These are phyloP conservation scores for Penicillium ucsense DNA, from an alignment of 495 filamentous ascomycete species.

Conservation along the genomic window DNA sequence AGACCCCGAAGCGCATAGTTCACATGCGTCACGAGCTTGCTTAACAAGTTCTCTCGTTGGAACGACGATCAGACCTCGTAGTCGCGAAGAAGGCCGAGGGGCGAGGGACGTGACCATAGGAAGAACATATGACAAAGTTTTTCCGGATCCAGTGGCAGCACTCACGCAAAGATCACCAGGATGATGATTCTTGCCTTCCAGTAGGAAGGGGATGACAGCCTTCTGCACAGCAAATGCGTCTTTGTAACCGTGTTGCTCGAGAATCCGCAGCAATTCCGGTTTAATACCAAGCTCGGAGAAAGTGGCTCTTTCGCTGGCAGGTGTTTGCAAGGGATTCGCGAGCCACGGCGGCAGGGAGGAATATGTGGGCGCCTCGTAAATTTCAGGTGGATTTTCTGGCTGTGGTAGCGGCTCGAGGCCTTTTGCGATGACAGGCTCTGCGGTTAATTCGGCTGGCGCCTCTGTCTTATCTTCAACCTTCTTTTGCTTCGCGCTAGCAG, in stretches of 20 bases:
- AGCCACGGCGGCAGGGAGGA: constrained; percentile 58
- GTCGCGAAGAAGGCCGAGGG: constrained; percentile 43
- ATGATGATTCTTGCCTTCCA: constrained; percentile 46
- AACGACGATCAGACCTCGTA: constrained; percentile 73
- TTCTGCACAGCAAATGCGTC: constrained; percentile 82
- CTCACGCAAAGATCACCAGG: constrained; percentile 76
- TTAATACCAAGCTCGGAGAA: constrained; percentile 55
- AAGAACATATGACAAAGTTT: constrained; percentile 84
- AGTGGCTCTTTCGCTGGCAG: constrained; percentile 43
- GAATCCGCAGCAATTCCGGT: constrained; percentile 44
- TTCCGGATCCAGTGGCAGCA: constrained; percentile 86
- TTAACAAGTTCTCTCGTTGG: constrained; percentile 84
- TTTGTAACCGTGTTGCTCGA: constrained; percentile 56
- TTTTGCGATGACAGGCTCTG: constrained; percentile 43
- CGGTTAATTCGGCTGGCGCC: constrained; percentile 7
- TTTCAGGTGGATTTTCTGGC: constrained; percentile 49
- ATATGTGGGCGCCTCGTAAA: constrained; percentile 36
- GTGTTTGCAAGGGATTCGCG: constrained; percentile 56
- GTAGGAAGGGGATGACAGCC: constrained; percentile 65
- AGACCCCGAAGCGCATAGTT: constrained; percentile 54
- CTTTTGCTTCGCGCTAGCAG: constrained; percentile 20
- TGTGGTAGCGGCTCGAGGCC: constrained; percentile 71
- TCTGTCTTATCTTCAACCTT: constrained; percentile 15
- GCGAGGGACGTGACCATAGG: constrained; percentile 71
- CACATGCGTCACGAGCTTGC: constrained; percentile 66